phyloP scores from a whole-genome alignment of 208 protist genomes.

The Trypanosoma melophagium region DNA sequence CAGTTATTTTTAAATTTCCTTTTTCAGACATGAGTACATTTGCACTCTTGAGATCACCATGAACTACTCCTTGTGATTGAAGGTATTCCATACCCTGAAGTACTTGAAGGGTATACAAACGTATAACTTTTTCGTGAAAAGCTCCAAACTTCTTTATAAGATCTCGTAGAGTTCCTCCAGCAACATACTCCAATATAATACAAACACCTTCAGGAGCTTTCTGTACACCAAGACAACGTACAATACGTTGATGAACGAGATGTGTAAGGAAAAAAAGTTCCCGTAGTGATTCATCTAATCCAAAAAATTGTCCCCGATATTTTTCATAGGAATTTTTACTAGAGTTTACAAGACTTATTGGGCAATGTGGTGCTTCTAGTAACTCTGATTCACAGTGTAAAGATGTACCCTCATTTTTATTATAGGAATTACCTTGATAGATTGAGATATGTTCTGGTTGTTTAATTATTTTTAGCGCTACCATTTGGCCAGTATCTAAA shows the following conservation, averaged over 20 bases:
- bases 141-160: conserved; percentile 81
- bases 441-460: too few relatives aligned
- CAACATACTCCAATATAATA: conserved; percentile 91
- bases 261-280: conserved; percentile 78
- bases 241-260: conserved; percentile 79
- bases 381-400: too few relatives aligned
- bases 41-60: conserved; percentile 87
- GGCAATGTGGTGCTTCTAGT: too few relatives aligned
- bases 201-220: conserved; percentile 48
- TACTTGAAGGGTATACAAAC: conserved; percentile 84
- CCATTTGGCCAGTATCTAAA: conserved; percentile 42
- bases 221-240: conserved; percentile 82
- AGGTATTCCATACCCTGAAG: conserved; percentile 87
- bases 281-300: conserved; percentile 39
- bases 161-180: conserved; percentile 80
- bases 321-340: too few relatives aligned
- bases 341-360: too few relatives aligned
- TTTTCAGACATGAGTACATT: conserved; percentile 83
- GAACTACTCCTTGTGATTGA: conserved; percentile 57
- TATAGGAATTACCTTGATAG: too few relatives aligned
- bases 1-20: conserved; percentile 87
- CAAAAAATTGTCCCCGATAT: neutral
- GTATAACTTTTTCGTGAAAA: conserved; percentile 84
- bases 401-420: too few relatives aligned
- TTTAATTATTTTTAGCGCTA: conserved; percentile 85